These are phyloP conservation scores for Pelargonium citronellum DNA, from an alignment of 441 rosid genomes.

Conservation along the genomic window DNA sequence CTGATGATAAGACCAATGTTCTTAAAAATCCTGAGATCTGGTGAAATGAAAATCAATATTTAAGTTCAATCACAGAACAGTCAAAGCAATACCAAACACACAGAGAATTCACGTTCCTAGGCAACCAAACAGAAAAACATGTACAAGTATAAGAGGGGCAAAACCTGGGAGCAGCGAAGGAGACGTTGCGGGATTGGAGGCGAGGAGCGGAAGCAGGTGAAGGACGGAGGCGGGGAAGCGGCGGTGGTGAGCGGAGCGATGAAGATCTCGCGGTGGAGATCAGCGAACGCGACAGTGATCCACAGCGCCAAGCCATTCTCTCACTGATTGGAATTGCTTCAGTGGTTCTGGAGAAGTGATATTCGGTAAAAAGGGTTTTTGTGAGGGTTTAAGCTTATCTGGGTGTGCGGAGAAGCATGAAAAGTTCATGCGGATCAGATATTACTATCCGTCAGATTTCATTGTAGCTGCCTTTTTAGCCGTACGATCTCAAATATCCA, in stretches of 20 bases:
- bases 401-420: background rate
- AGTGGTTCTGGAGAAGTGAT: background rate
- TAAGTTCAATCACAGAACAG: background rate
- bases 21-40: background rate
- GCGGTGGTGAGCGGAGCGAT: background rate
- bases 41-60: background rate
- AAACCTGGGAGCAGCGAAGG: conserved; percentile 7
- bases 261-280: background rate
- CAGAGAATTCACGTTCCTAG: background rate
- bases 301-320: background rate
- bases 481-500: background rate
- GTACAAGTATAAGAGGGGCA: background rate
- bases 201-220: conserved; percentile 3
- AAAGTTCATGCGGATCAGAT: background rate
- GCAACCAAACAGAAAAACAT: background rate
- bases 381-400: background rate
- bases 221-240: background rate
- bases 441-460: background rate
- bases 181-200: background rate
- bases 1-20: background rate
- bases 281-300: conserved; percentile 1
- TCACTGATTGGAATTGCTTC: background rate
- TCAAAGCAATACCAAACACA: background rate
- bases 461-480: background rate
- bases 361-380: background rate